phyloP scores from a whole-genome alignment of 768 basidiomycete genomes.

The Tremella yokohamensis region DNA sequence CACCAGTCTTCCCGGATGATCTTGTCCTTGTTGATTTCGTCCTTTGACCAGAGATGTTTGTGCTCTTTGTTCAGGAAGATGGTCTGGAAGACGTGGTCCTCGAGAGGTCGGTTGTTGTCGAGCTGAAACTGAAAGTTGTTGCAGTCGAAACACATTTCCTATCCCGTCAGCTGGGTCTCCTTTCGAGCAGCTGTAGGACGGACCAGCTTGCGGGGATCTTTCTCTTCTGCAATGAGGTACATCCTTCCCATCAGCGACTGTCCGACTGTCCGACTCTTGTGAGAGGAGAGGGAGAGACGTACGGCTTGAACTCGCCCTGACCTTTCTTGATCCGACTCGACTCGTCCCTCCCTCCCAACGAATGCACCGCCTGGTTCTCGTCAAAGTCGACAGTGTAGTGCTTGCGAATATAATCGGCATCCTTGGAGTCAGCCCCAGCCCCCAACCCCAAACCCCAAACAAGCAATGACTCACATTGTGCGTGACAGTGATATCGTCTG shows the following conservation, averaged over 20 bases:
- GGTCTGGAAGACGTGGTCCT: constrained; percentile 54
- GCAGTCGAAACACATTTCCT: constrained; percentile 53
- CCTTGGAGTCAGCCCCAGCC: constrained; percentile 25
- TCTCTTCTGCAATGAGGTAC: constrained; percentile 53
- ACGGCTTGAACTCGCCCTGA: constrained; percentile 51
- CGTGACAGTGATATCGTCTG: constrained; percentile 56
- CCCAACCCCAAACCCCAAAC: no score
- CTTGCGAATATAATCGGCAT: constrained; percentile 52
- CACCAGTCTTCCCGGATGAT: constrained; percentile 53
- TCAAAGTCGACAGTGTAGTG: constrained; percentile 51
- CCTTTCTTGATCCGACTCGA: constrained; percentile 43
- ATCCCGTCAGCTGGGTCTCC: constrained; percentile 2
- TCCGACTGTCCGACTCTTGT: background rate
- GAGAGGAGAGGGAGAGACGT: constrained; percentile 11
- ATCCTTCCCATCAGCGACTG: constrained; percentile 35
- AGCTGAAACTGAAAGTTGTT: constrained; percentile 50
- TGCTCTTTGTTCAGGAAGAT: constrained; percentile 55
- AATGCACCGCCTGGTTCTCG: constrained; percentile 36
- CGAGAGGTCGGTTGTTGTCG: constrained; percentile 39
- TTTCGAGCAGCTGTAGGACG: constrained; percentile 7
- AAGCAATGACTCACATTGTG: constrained; percentile 50
- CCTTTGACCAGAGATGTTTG: constrained; percentile 49
- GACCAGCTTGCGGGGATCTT: constrained; percentile 46
- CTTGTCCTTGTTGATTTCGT: constrained; percentile 53
- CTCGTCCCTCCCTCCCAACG: constrained; percentile 51